These are phyloP conservation scores for Asterella californica DNA, from an alignment of 225 moss, liverwort and hornwort species.

Conservation along the genomic window DNA sequence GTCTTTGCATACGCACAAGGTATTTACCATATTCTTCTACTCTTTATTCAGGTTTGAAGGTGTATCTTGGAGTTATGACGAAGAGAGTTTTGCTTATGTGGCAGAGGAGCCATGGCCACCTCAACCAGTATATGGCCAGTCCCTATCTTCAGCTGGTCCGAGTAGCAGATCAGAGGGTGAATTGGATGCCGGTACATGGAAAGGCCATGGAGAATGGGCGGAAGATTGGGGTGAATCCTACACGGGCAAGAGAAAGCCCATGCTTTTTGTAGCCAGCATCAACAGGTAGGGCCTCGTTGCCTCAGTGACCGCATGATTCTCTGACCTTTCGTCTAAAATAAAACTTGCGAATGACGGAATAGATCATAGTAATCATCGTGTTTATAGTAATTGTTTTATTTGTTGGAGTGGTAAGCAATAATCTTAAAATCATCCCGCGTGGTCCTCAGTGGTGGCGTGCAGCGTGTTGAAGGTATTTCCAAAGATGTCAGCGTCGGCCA, in stretches of 20 bases:
- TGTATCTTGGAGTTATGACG: conserved; percentile 85
- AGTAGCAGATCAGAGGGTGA: conserved; percentile 53
- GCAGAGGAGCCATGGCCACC: conserved; percentile 77
- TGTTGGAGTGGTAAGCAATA: neutral
- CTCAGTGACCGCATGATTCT: neutral
- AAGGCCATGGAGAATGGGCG: conserved; percentile 96
- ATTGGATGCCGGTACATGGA: conserved; percentile 79
- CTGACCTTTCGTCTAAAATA: too few relatives aligned
- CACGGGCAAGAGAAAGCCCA: conserved; percentile 81
- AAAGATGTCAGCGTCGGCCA: conserved; percentile 89
- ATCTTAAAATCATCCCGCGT: conserved; percentile 16
- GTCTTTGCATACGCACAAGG: neutral
- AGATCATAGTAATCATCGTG: neutral
- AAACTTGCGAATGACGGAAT: neutral
- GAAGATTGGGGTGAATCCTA: conserved; percentile 99
- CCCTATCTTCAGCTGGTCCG: conserved; percentile 48
- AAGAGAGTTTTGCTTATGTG: conserved; percentile 80
- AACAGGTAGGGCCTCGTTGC: conserved; percentile 42
- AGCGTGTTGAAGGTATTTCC: conserved; percentile 82
- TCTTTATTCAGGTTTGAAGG: conserved; percentile 77
- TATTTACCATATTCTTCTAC: neutral
- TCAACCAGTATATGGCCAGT: conserved; percentile 72
- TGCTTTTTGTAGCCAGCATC: conserved; percentile 76
- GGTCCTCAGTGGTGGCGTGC: conserved; percentile 75
- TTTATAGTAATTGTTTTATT: neutral